Conservation (phyloP, 306 rosid species). For the Lathyrus tuberosus region DNA sequence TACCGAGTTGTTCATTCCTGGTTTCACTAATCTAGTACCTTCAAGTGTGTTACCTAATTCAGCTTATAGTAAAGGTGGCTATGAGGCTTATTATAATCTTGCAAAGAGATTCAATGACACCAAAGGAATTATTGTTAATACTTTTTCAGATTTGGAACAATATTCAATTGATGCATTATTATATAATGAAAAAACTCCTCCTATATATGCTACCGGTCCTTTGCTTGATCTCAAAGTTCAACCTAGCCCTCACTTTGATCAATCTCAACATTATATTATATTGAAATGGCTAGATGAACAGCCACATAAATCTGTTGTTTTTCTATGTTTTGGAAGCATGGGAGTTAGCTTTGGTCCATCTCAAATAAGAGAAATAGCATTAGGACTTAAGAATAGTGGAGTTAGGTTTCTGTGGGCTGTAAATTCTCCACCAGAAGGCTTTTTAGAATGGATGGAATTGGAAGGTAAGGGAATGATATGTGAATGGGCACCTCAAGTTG, state of each 20-base stretch:
- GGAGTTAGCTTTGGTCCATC: slow-evolving; percentile 51
- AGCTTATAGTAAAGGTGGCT: slow-evolving; percentile 49
- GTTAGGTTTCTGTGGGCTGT: slow-evolving; percentile 63
- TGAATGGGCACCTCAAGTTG: slow-evolving; percentile 71
- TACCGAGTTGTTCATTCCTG: slow-evolving; percentile 45
- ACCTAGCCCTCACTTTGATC: slow-evolving; percentile 43
- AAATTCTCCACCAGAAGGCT: slow-evolving; percentile 50
- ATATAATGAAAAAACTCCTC: slow-evolving; percentile 43
- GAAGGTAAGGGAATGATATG: slow-evolving; percentile 59
- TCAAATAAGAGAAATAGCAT: slow-evolving; percentile 63
- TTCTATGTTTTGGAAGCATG: slow-evolving; percentile 69
- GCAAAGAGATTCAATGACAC: slow-evolving; percentile 48
- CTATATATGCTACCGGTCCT: slow-evolving; percentile 63
- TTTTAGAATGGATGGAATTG: slow-evolving; percentile 52
- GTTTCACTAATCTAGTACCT: slow-evolving; percentile 48
- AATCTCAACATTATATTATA: slow-evolving; percentile 47
- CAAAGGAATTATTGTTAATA: slow-evolving; percentile 63
- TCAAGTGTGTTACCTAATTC: slow-evolving; percentile 47
- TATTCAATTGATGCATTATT: slow-evolving; percentile 40
- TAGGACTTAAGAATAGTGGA: slow-evolving; percentile 50
- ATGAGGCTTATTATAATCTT: slow-evolving; percentile 43
- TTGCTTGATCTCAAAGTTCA: slow-evolving; percentile 50
- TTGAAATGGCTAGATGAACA: slow-evolving; percentile 65
- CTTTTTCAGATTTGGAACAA: slow-evolving; percentile 54
- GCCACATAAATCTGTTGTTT: slow-evolving; percentile 53